Percentiles rank a stretch among this genome's conserved stretches.
phyloP scores from a whole-genome alignment of 129 eudicot species.

The Lonicera japonica region DNA sequence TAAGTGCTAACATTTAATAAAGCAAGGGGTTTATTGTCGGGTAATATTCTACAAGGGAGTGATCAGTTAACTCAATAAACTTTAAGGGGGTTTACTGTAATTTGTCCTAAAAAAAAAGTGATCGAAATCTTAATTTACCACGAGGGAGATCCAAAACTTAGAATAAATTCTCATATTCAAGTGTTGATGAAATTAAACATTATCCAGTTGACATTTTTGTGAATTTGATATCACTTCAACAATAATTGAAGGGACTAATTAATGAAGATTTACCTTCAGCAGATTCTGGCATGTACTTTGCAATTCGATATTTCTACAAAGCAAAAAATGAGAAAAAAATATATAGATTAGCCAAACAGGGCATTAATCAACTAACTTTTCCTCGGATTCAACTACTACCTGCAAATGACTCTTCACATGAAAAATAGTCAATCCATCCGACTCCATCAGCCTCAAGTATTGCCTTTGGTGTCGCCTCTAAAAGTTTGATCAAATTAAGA shows the following conservation, averaged over 20 bases:
- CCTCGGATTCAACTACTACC: slow-evolving; percentile 28
- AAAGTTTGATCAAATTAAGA: background rate
- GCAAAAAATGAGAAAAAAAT: slow-evolving; percentile 4
- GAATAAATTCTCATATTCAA: too few relatives aligned
- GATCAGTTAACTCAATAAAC: too few relatives aligned
- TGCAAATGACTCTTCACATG: slow-evolving; percentile 96
- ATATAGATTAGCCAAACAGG: slow-evolving; percentile 2
- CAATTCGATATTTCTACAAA: slow-evolving; percentile 76
- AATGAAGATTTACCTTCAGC: slow-evolving; percentile 50
- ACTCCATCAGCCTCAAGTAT: slow-evolving; percentile 82
- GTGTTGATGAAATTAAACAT: too few relatives aligned
- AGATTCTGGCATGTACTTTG: slow-evolving; percentile 70
- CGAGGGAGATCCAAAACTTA: too few relatives aligned
- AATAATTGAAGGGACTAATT: background rate
- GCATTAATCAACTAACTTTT: background rate
- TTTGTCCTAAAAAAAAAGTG: too few relatives aligned
- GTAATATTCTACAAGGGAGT: too few relatives aligned
- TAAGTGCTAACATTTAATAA: too few relatives aligned
- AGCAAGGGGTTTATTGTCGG: too few relatives aligned
- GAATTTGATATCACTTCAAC: too few relatives aligned
- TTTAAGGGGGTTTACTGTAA: too few relatives aligned
- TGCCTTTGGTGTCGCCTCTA: slow-evolving; percentile 97
- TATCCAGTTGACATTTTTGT: too few relatives aligned
- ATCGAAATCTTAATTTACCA: too few relatives aligned
- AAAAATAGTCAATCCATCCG: slow-evolving; percentile 80